These are phyloP conservation scores for Miamiensis avidus DNA, from an alignment of 169 alveolate genomes.

Conservation along the genomic window DNA sequence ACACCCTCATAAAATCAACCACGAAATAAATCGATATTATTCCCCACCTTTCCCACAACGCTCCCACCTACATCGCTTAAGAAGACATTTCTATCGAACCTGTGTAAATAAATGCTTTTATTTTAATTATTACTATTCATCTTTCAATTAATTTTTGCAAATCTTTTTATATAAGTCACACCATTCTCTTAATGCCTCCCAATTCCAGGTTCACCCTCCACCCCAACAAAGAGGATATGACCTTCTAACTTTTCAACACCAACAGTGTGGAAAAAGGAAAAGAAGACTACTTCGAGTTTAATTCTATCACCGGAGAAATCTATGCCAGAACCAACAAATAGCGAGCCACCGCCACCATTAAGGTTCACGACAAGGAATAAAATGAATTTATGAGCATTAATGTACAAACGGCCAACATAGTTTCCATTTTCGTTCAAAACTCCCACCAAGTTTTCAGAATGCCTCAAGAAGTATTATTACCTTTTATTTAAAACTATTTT, in stretches of 20 bases:
- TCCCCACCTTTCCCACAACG: not conserved
- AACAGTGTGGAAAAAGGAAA: not conserved
- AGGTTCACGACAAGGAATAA: not conserved
- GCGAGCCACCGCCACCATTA: not conserved
- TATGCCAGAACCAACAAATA: not conserved
- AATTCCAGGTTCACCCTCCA: constrained; percentile 13
- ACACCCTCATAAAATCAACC: constrained; percentile 8
- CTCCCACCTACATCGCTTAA: constrained; percentile 14
- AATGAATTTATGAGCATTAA: constrained; percentile 14
- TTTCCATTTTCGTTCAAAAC: constrained; percentile 4
- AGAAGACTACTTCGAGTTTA: not conserved
- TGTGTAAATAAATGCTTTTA: not conserved
- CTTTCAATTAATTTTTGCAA: too few species aligned
- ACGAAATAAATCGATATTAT: constrained; percentile 13
- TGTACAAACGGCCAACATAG: constrained; percentile 2
- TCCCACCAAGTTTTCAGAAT: constrained; percentile 17
- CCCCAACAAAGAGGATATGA: too few species aligned
- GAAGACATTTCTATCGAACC: not conserved
- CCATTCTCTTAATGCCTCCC: constrained; percentile 23
- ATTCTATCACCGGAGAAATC: not conserved
- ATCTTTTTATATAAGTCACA: not conserved
- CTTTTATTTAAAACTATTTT: too few species aligned
- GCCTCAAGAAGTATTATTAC: constrained; percentile 17
- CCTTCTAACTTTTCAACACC: not conserved
- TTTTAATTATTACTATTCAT: too few species aligned